Evolutionary conservation across 2,329 filamentous ascomycete species (phyloP).

Genomic region (Phialophora macrospora): DNA sequence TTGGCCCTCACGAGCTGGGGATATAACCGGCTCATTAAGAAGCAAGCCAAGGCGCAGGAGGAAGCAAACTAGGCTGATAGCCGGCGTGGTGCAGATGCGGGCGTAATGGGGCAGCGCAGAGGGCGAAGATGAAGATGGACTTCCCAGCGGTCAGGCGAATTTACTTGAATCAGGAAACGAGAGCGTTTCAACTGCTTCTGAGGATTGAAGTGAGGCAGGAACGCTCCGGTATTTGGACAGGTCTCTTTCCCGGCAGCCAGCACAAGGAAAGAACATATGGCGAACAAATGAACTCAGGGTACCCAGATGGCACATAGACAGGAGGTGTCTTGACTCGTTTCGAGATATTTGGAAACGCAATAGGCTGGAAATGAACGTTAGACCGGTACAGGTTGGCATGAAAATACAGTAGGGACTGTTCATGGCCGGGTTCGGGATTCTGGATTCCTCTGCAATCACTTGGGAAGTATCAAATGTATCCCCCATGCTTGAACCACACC

Average conservation of each 20-base stretch:
- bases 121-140: background rate
- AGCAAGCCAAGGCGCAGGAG: background rate
- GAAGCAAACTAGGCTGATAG: background rate
- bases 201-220: background rate
- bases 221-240: background rate
- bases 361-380: background rate
- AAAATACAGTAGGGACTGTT: background rate
- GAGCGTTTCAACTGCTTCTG: background rate
- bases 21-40: slow-evolving; percentile 1
- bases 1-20: slow-evolving; percentile 19
- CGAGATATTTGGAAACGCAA: background rate
- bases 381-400: background rate
- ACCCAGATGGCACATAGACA: background rate
- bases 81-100: background rate
- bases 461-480: too few relatives aligned
- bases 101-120: background rate
- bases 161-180: background rate
- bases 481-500: too few relatives aligned
- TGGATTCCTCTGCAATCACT: background rate
- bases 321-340: background rate
- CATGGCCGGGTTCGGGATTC: too few relatives aligned
- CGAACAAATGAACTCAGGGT: background rate
- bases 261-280: background rate
- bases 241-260: background rate
- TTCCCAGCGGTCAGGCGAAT: background rate